A percentile compares a stretch with the other conserved stretches of the same genome.
Evolutionary conservation across 169 alveolate species (phyloP).

Genomic region (Eimeria sp.): DNA sequence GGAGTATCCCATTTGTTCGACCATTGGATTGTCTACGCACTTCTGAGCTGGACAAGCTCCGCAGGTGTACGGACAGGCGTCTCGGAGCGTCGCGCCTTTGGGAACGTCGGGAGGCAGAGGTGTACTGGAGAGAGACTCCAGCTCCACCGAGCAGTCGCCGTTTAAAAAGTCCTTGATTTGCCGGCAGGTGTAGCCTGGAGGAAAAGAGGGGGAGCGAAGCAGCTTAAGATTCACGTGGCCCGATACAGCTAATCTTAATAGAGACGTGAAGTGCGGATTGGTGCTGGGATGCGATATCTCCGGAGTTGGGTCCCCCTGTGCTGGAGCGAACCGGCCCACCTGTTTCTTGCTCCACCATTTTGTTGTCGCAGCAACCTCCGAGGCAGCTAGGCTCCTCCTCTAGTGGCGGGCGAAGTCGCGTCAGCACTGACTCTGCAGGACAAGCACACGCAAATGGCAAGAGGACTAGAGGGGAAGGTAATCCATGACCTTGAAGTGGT

Average conservation of each 20-base stretch:
- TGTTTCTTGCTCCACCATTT: constrained; percentile 80
- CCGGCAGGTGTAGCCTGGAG: constrained; percentile 79
- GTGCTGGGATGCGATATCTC: too few relatives aligned
- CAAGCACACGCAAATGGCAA: background rate
- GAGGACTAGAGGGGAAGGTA: background rate
- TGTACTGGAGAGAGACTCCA: constrained; percentile 67
- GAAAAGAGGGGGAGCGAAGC: background rate
- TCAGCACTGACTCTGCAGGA: constrained; percentile 60
- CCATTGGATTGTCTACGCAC: constrained; percentile 86
- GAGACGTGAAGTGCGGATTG: background rate
- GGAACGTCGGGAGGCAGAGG: constrained; percentile 83
- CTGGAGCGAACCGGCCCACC: constrained; percentile 20
- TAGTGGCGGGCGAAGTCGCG: constrained; percentile 69
- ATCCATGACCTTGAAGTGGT: background rate
- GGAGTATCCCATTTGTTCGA: constrained; percentile 85
- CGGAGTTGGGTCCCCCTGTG: background rate
- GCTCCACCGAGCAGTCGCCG: constrained; percentile 75
- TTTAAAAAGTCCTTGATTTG: constrained; percentile 72
- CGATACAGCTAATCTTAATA: background rate
- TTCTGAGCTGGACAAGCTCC: constrained; percentile 78
- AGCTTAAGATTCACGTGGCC: background rate
- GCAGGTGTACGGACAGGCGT: constrained; percentile 84
- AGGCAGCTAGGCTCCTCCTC: constrained; percentile 63
- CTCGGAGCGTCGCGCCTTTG: constrained; percentile 64
- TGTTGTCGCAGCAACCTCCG: constrained; percentile 83